Base-by-base conservation (phyloP, 2,329 filamentous ascomycete species). In the Aureobasidium mangrovei region DNA sequence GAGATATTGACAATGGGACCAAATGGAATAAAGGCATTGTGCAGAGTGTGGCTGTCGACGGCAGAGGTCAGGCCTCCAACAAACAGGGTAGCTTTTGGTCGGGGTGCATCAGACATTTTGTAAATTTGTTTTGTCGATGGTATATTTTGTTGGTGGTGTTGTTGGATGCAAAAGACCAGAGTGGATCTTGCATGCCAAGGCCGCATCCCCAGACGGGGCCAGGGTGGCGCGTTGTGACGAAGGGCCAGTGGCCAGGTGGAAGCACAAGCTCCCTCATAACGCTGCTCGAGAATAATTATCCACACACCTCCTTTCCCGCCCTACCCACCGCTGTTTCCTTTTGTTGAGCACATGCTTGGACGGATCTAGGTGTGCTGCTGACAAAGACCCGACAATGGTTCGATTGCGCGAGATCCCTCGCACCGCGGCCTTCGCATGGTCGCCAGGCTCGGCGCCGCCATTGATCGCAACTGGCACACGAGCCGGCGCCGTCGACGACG, bases 401-500 rank as follows among this genome's bases (percentile, higher is more conserved):
- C 88, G 90, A 75, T 79, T 97, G 72, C 84, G 91, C 78, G 91
- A 97, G 77, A 94, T 98, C 68, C 88, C 90, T 70, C 84, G 93
- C 74, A 98, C 93, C 66, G 93, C 91, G 71, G 87, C 91, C 65
- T 98, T 98, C 72, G 89, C 93, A 67, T 98, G 93, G 91, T 95
- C 89, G 62, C 86, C 91, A 28, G 87, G 84, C 63, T 75, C 88
- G 48, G 80, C 81, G 38, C 82, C 84, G 62, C 90, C 91, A 63
- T 78, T 95, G 62, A 77, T 98, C 60, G 91, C 89, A 57, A 98
- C 93, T 29, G 93, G 93, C 64, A 98, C 93, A 44, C 85, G 91
- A 63, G 91, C 93, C 58, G 93, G 93, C 60, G 93, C 93, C 64
- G 90, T 98, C 40, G 90, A 95, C 72, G 91, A 88, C 63, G 91